These are phyloP conservation scores for Penicillium sp. DNA, from an alignment of 2,329 filamentous ascomycete genomes.

Conservation along the genomic window DNA sequence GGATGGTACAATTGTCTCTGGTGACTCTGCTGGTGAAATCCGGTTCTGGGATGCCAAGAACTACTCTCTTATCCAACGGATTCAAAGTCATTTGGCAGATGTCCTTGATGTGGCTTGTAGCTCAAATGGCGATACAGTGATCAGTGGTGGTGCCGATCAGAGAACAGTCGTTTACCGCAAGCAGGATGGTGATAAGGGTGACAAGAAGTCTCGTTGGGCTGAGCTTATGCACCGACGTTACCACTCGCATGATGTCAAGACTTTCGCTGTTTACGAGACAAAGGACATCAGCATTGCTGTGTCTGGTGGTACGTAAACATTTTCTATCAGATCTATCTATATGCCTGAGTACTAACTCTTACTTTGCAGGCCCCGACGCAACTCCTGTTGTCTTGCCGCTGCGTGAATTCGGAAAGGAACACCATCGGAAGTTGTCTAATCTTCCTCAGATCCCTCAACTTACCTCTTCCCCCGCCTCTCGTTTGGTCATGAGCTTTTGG, in stretches of 20 bases:
- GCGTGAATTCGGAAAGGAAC: slow-evolving; percentile 72
- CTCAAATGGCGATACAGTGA: slow-evolving; percentile 74
- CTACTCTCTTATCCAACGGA: slow-evolving; percentile 81
- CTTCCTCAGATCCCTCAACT: slow-evolving; percentile 78
- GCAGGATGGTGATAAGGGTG: slow-evolving; percentile 48
- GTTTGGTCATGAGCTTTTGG: slow-evolving; percentile 90
- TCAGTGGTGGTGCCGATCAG: slow-evolving; percentile 91
- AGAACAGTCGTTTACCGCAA: slow-evolving; percentile 81
- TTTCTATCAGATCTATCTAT: background rate
- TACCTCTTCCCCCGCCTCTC: slow-evolving; percentile 68
- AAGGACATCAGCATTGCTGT: slow-evolving; percentile 81
- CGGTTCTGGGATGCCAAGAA: slow-evolving; percentile 93
- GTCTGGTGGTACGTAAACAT: slow-evolving; percentile 72
- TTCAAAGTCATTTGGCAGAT: slow-evolving; percentile 86
- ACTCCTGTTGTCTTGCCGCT: slow-evolving; percentile 80
- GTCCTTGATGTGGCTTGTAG: slow-evolving; percentile 84
- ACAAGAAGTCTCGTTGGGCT: slow-evolving; percentile 69
- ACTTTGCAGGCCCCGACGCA: slow-evolving; percentile 72
- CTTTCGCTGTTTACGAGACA: slow-evolving; percentile 86
- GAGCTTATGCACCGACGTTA: slow-evolving; percentile 84
- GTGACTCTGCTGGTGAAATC: slow-evolving; percentile 90
- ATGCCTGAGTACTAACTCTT: slow-evolving; percentile 31
- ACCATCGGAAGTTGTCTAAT: slow-evolving; percentile 78
- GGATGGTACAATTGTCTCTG: slow-evolving; percentile 88
- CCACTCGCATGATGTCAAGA: slow-evolving; percentile 93